These are phyloP conservation scores for Metroxylon sagu DNA, from an alignment of 176 grass and related monocot species.

Conservation along the genomic window DNA sequence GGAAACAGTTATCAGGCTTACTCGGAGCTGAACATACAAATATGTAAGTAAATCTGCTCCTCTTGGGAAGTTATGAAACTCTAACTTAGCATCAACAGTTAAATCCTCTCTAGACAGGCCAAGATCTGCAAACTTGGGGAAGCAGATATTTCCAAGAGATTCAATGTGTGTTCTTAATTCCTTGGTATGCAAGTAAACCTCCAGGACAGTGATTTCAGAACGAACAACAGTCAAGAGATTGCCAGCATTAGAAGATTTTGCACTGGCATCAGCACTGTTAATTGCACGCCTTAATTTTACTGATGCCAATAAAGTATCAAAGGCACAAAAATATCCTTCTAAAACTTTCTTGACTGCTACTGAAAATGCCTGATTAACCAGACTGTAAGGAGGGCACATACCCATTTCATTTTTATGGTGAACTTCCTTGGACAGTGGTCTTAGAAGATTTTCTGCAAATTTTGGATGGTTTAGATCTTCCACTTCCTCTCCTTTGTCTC, in stretches of 20 bases:
- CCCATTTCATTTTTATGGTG: slow-evolving; percentile 23
- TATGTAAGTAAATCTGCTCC: slow-evolving; percentile 89
- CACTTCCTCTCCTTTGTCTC: background rate
- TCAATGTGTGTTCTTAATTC: slow-evolving; percentile 79
- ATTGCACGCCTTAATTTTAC: slow-evolving; percentile 55
- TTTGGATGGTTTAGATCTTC: slow-evolving; percentile 24
- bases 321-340: slow-evolving; percentile 79
- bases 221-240: slow-evolving; percentile 18
- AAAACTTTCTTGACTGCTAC: slow-evolving; percentile 75
- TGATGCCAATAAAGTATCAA: slow-evolving; percentile 64
- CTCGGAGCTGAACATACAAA: slow-evolving; percentile 88
- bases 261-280: slow-evolving; percentile 16
- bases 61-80: slow-evolving; percentile 73
- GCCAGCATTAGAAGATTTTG: slow-evolving; percentile 11
- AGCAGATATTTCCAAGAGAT: slow-evolving; percentile 88
- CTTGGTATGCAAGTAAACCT: slow-evolving; percentile 87
- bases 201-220: slow-evolving; percentile 68
- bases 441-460: slow-evolving; percentile 2
- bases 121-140: slow-evolving; percentile 65
- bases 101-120: slow-evolving; percentile 72
- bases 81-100: slow-evolving; percentile 53
- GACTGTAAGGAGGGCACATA: slow-evolving; percentile 37
- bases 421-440: slow-evolving; percentile 7
- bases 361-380: slow-evolving; percentile 87
- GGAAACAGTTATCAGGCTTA: slow-evolving; percentile 55